These are phyloP conservation scores for Millerozyma acaciae DNA, from an alignment of 805 yeast species.

Conservation along the genomic window DNA sequence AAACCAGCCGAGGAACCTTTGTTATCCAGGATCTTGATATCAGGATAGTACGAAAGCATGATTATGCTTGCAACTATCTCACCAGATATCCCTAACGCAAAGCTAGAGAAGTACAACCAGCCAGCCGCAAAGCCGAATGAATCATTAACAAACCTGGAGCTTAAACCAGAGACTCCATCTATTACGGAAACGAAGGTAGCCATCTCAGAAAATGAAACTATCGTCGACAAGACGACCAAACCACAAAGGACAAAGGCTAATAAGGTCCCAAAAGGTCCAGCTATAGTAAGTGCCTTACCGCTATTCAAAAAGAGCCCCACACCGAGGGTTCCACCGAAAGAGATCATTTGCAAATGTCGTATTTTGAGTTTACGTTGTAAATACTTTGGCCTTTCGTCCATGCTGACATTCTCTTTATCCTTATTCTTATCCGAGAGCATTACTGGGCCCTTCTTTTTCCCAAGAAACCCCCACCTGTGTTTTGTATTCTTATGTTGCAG, in stretches of 20 bases:
- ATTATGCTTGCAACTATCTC: conserved; percentile 80
- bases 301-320: conserved; percentile 69
- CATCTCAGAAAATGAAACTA: conserved; percentile 78
- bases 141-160: conserved; percentile 72
- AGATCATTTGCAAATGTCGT: conserved; percentile 72
- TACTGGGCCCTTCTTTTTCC: conserved; percentile 8
- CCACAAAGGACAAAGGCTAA: conserved; percentile 67
- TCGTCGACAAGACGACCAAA: conserved; percentile 59
- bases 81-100: conserved; percentile 69
- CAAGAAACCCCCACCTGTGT: conserved; percentile 12
- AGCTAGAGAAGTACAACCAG: conserved; percentile 70
- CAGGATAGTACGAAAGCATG: conserved; percentile 64
- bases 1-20: conserved; percentile 52
- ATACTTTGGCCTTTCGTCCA: conserved; percentile 8
- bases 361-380: conserved; percentile 59
- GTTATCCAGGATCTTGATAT: conserved; percentile 46
- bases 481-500: background rate
- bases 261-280: conserved; percentile 75
- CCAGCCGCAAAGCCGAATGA: conserved; percentile 75
- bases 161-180: conserved; percentile 72
- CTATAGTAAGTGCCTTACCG: conserved; percentile 68
- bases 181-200: conserved; percentile 75
- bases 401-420: conserved; percentile 7
- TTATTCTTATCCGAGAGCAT: conserved; percentile 6
- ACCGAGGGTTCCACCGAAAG: conserved; percentile 75